These are phyloP conservation scores for Scheffersomyces lignosus DNA, from an alignment of 805 yeast species.

Conservation along the genomic window DNA sequence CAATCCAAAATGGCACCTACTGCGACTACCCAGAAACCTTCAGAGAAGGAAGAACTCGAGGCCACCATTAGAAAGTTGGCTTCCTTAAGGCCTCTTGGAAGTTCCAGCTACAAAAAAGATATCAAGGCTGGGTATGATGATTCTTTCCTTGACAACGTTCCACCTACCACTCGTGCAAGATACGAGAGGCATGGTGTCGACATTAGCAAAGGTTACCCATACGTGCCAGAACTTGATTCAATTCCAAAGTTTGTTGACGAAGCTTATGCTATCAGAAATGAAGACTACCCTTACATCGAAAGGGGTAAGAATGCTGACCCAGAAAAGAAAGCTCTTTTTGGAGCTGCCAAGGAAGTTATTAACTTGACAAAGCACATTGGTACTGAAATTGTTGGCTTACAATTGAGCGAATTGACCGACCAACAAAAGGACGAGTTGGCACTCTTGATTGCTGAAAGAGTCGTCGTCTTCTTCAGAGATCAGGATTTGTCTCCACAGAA, in stretches of 20 bases:
- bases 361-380: slow-evolving; percentile 32
- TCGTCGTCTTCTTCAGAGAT: slow-evolving; percentile 30
- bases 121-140: slow-evolving; percentile 6
- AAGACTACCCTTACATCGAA: slow-evolving; percentile 24
- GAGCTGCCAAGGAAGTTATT: slow-evolving; percentile 30
- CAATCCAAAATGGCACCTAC: slow-evolving; percentile 19
- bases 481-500: slow-evolving; percentile 32
- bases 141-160: slow-evolving; percentile 12
- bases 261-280: slow-evolving; percentile 21
- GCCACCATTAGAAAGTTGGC: slow-evolving; percentile 12
- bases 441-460: slow-evolving; percentile 29
- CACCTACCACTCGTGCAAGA: slow-evolving; percentile 22
- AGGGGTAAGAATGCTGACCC: slow-evolving; percentile 30
- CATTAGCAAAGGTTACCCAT: slow-evolving; percentile 28
- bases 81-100: slow-evolving; percentile 15
- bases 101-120: slow-evolving; percentile 8
- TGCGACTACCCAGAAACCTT: slow-evolving; percentile 4
- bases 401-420: slow-evolving; percentile 26
- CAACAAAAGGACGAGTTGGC: slow-evolving; percentile 32
- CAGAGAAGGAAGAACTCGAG: slow-evolving; percentile 10
- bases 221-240: slow-evolving; percentile 18
- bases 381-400: slow-evolving; percentile 31
- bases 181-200: slow-evolving; percentile 24
- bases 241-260: slow-evolving; percentile 28
- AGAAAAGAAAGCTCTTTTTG: slow-evolving; percentile 29